Base-by-base conservation (phyloP, 331 rosid genomes). In the Malus hybrid region DNA sequence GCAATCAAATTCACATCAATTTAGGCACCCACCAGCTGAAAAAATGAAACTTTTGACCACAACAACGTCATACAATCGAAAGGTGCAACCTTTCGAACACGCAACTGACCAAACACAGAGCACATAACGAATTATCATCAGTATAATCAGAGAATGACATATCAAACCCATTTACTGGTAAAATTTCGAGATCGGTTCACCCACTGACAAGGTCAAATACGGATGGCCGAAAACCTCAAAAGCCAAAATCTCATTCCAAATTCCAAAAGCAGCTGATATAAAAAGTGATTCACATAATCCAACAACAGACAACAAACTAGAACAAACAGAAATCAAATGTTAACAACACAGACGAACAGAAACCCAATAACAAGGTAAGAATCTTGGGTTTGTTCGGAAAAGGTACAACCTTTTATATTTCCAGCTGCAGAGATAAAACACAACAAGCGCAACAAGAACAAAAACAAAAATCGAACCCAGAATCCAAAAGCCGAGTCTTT, bases 1-100 rank as follows among this genome's bases (percentile, higher is more conserved):
- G 42, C 39, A 63, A 82, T 72, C 4, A 62, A 28, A 73, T 28
- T n/a, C 62, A 65, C 67, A 71, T 39, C 64, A 33, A 75, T 60
- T 32, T 11, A 11, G 39, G 16, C 33, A 74, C 60, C 71, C 42
- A 71, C 56, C 52, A 71, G 59, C 36, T 22, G 39, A 69, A 63
- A 42, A 44, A 7, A 55, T 46, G 71, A 19, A 64, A 33, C 15
- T 70, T 29, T 11, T 62, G 9, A 36, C 10, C 77, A 65, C 32
- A 67, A 33, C 79, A 6, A 66, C 48, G 56, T 36, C 12, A 55
- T 48, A 69, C 80, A 78, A 77, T 61, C 50, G n/a, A 83, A 85
- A 85, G 87, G 80, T 89, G 75, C 78, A 86, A 72, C 63, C 77
- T 79, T 86, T 82, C 72, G 55, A 78, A 69, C 16, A 62, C 52